Percentiles rank a stretch among this genome's conserved stretches.
phyloP scores from a whole-genome alignment of 345 rosid species.

The Reutealis trisperma region DNA sequence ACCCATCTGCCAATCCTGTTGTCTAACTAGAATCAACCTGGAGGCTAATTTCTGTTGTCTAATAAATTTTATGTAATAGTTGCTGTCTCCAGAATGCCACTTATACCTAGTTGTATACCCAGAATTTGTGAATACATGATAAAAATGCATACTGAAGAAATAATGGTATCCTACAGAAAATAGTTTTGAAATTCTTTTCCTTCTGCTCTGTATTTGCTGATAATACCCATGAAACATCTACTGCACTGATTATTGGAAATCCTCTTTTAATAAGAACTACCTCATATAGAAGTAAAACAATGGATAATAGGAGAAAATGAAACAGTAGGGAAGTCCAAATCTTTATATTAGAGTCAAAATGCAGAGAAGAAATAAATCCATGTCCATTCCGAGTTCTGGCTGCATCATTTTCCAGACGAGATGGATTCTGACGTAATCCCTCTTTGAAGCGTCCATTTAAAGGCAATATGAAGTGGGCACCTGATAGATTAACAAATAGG shows the following conservation, averaged over 20 bases:
- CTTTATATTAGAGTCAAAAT: background rate
- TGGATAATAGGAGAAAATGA: background rate
- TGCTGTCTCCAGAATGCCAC: background rate
- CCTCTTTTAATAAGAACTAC: no score
- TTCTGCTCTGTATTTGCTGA: background rate
- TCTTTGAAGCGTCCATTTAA: background rate
- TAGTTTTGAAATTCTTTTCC: background rate
- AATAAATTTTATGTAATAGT: slow-evolving; percentile 1
- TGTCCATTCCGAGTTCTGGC: background rate
- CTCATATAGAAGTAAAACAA: background rate
- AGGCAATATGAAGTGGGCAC: background rate
- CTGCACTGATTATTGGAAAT: no score
- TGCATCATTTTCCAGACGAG: background rate
- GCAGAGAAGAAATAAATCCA: background rate
- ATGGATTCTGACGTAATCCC: background rate
- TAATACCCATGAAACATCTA: no score
- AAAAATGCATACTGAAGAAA: background rate
- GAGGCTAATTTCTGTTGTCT: slow-evolving; percentile 4
- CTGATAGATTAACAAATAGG: background rate
- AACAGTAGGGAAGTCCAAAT: background rate
- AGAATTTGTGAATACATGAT: slow-evolving; percentile 19
- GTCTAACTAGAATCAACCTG: slow-evolving; percentile 16
- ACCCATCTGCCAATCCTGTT: background rate
- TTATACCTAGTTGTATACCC: background rate
- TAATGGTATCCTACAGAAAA: background rate